Evolutionary conservation across 345 rosid genomes (phyloP).

Genomic region (Alliaria petiolata): DNA sequence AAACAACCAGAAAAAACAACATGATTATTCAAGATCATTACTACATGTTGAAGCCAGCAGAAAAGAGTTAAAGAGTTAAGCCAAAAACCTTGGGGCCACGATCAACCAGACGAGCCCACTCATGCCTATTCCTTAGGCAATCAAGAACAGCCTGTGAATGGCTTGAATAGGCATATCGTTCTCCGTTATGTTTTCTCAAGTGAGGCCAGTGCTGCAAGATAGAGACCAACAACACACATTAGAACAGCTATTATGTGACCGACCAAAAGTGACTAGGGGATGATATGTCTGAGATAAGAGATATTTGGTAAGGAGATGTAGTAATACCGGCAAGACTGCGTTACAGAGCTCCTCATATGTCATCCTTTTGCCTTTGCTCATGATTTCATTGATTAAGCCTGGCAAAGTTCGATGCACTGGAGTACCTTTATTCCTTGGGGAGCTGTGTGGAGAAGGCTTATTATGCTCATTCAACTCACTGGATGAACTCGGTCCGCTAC

Average conservation of each 20-base stretch:
- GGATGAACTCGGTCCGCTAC: conserved; percentile 81
- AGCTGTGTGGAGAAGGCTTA: conserved; percentile 52
- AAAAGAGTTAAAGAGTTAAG: not conserved
- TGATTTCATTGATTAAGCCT: conserved; percentile 83
- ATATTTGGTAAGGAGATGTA: conserved; percentile 25
- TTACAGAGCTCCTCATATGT: conserved; percentile 91
- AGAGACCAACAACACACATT: conserved; percentile 21
- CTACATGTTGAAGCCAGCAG: not conserved
- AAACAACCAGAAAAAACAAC: conserved; percentile 5
- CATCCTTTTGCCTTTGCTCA: conserved; percentile 95
- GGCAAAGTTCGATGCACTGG: conserved; percentile 78
- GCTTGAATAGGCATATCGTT: conserved; percentile 95
- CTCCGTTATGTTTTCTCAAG: conserved; percentile 98
- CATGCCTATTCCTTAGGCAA: conserved; percentile 92
- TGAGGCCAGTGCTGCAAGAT: conserved; percentile 90
- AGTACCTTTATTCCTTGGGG: conserved; percentile 50
- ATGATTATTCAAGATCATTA: not conserved
- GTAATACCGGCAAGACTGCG: conserved; percentile 88
- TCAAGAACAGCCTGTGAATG: conserved; percentile 99
- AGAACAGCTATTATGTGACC: not conserved
- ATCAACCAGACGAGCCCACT: conserved; percentile 96
- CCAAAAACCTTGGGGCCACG: conserved; percentile 97
- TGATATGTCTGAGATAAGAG: not conserved
- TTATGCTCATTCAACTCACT: conserved; percentile 60
- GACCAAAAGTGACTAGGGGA: not conserved